phyloP scores from a whole-genome alignment of 2,329 filamentous ascomycete species.

The Fusarium mangiferae region DNA sequence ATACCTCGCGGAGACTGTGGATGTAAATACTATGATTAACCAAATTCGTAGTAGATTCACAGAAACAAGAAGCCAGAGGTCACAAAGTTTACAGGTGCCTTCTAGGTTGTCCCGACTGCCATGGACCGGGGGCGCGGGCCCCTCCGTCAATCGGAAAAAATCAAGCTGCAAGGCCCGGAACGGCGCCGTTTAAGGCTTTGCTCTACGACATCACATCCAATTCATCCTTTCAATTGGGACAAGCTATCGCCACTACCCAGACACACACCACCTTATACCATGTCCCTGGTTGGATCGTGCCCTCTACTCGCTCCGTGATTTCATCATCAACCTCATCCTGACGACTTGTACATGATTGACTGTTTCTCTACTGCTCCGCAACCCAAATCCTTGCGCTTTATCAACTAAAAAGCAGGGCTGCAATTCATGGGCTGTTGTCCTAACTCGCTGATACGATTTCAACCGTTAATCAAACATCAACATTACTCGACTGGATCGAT shows the following conservation, averaged over 20 bases:
- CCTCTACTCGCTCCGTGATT: neutral
- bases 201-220: constrained; percentile 27
- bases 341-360: neutral
- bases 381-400: constrained; percentile 7
- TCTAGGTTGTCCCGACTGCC: neutral
- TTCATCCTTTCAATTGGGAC: constrained; percentile 19
- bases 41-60: neutral
- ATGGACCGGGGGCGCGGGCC: constrained; percentile 30
- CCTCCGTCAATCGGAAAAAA: constrained; percentile 35
- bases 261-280: neutral
- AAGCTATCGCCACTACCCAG: constrained; percentile 23
- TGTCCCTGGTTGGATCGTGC: neutral
- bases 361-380: neutral
- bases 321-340: neutral
- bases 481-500: constrained; percentile 4
- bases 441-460: constrained; percentile 18
- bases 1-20: neutral
- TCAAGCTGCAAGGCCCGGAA: constrained; percentile 22
- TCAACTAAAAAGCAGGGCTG: constrained; percentile 25
- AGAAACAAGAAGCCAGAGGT: neutral
- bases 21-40: neutral
- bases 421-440: constrained; percentile 19
- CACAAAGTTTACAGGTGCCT: neutral
- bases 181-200: constrained; percentile 20
- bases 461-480: constrained; percentile 16